Evolutionary conservation across 768 basidiomycete genomes (phyloP).

Genomic region (Leccinum obscurum): DNA sequence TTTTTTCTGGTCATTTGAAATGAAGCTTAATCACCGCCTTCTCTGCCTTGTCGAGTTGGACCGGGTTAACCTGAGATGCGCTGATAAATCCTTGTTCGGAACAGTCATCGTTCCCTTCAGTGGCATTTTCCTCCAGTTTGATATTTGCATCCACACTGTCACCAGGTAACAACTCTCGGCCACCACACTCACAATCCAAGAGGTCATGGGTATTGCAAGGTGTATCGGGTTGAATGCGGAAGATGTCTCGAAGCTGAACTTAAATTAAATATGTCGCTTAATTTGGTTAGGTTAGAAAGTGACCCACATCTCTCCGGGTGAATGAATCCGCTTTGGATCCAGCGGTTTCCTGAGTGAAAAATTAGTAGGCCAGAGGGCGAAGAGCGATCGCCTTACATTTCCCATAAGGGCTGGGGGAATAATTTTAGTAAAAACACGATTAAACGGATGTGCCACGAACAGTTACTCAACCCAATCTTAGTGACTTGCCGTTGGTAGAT

Average conservation of each 20-base stretch:
- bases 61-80: slow-evolving; percentile 61
- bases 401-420: slow-evolving; percentile 63
- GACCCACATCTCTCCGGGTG: slow-evolving; percentile 76
- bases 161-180: slow-evolving; percentile 8
- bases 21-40: slow-evolving; percentile 44
- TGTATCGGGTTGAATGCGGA: slow-evolving; percentile 78
- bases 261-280: slow-evolving; percentile 4
- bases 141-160: slow-evolving; percentile 3
- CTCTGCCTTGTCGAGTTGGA: slow-evolving; percentile 47
- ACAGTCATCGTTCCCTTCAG: slow-evolving; percentile 31
- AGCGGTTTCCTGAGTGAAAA: slow-evolving; percentile 37
- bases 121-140: slow-evolving; percentile 29
- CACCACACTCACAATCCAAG: slow-evolving; percentile 73
- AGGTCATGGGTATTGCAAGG: slow-evolving; percentile 92
- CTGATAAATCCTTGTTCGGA: slow-evolving; percentile 53
- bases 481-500: slow-evolving; percentile 94
- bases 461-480: slow-evolving; percentile 87
- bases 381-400: slow-evolving; percentile 41
- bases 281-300: background rate
- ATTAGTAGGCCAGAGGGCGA: slow-evolving; percentile 9
- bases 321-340: slow-evolving; percentile 82
- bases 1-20: background rate
- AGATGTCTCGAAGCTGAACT: slow-evolving; percentile 83
- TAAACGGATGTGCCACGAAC: slow-evolving; percentile 44
- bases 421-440: slow-evolving; percentile 11